A percentile compares a stretch with the other conserved stretches of the same genome.
phyloP scores from a whole-genome alignment of 1,139 yeast genomes.

The Blastobotrys elegans region DNA sequence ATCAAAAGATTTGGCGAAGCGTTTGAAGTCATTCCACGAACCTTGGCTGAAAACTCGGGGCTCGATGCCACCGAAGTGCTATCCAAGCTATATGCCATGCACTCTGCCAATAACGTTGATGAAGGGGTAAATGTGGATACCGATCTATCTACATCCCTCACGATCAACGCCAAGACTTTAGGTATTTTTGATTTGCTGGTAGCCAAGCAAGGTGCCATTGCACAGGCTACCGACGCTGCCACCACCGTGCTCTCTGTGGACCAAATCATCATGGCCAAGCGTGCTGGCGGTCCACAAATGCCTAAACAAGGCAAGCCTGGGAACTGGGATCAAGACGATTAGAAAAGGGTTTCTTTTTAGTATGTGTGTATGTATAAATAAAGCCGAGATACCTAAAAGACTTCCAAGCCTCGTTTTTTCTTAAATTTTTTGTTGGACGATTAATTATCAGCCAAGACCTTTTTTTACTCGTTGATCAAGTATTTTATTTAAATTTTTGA shows the following conservation, averaged over 20 bases:
- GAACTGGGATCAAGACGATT: slow-evolving; percentile 96
- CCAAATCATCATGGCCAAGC: slow-evolving; percentile 89
- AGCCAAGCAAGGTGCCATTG: slow-evolving; percentile 80
- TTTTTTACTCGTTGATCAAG: neutral
- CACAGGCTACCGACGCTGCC: slow-evolving; percentile 94
- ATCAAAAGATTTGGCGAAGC: slow-evolving; percentile 93
- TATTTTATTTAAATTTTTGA: too few species aligned
- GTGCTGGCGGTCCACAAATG: slow-evolving; percentile 95
- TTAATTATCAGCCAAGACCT: neutral
- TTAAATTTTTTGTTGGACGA: neutral
- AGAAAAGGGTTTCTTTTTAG: slow-evolving; percentile 19
- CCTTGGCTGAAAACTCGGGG: slow-evolving; percentile 92
- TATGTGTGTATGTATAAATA: neutral
- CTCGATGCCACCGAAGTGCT: slow-evolving; percentile 82
- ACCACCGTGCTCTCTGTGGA: slow-evolving; percentile 84
- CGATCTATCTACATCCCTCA: slow-evolving; percentile 58
- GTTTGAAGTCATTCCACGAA: slow-evolving; percentile 88
- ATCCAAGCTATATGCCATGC: slow-evolving; percentile 85
- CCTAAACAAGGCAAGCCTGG: slow-evolving; percentile 78
- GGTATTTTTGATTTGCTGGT: slow-evolving; percentile 76
- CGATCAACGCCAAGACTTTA: slow-evolving; percentile 61
- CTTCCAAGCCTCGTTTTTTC: neutral
- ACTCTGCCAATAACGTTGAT: slow-evolving; percentile 42
- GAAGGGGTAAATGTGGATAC: slow-evolving; percentile 61
- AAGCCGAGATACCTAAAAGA: neutral